These are phyloP conservation scores for Chlorokybus atmophyticus DNA, from an alignment of 139 green algal species.

Conservation along the genomic window DNA sequence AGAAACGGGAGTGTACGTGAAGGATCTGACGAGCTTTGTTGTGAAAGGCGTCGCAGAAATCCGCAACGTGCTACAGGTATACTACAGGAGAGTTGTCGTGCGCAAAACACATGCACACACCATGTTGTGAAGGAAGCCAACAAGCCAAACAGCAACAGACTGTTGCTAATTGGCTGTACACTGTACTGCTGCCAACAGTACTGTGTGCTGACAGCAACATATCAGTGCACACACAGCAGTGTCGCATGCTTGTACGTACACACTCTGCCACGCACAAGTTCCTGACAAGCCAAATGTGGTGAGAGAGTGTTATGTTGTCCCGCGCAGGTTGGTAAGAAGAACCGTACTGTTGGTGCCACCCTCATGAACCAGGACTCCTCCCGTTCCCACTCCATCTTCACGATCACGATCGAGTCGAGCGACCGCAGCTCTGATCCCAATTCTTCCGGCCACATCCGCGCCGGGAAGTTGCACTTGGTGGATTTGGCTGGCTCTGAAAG, in stretches of 20 bases:
- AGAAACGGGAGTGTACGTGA: conserved; percentile 65
- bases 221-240: no score
- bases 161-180: no score
- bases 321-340: conserved; percentile 70
- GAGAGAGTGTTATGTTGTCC: no score
- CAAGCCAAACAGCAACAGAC: no score
- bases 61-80: conserved; percentile 59
- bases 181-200: no score
- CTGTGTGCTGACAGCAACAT: no score
- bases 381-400: conserved; percentile 74
- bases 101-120: no score
- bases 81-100: no score
- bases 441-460: conserved; percentile 45
- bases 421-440: conserved; percentile 14
- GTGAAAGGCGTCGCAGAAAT: conserved; percentile 68
- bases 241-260: no score
- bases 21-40: conserved; percentile 62
- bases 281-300: no score
- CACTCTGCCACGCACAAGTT: no score
- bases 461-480: conserved; percentile 78
- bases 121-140: no score
- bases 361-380: conserved; percentile 81
- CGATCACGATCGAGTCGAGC: conserved; percentile 63
- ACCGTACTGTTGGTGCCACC: conserved; percentile 55
- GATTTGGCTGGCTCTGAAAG: conserved; percentile 75